Evolutionary conservation across 257 asterid species (phyloP).

Genomic region (Galeopsis tetrahit): DNA sequence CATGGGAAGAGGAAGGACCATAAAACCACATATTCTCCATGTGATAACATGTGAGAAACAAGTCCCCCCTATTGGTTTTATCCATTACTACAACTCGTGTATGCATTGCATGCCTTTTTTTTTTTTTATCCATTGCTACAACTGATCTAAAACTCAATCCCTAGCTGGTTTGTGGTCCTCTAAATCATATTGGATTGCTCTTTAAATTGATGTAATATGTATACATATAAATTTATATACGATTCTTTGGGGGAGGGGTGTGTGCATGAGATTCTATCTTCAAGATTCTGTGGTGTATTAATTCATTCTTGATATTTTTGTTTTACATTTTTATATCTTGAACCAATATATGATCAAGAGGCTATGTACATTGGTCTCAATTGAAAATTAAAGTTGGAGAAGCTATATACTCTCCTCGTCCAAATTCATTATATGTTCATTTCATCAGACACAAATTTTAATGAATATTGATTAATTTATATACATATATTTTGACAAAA

Average conservation of each 20-base stretch:
- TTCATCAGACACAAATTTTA: too few relatives aligned
- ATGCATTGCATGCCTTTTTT: too few relatives aligned
- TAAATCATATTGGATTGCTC: constrained; percentile 11
- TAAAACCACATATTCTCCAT: constrained; percentile 50
- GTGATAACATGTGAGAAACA: constrained; percentile 55
- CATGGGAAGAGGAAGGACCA: constrained; percentile 45
- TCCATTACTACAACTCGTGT: not conserved
- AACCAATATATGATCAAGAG: too few relatives aligned
- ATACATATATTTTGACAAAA: too few relatives aligned
- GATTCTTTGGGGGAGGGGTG: not conserved
- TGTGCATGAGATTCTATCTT: constrained; percentile 9
- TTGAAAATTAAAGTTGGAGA: not conserved
- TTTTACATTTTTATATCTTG: not conserved
- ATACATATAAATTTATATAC: not conserved
- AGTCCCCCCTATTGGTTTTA: constrained; percentile 1
- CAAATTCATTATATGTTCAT: too few relatives aligned
- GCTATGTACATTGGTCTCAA: not conserved
- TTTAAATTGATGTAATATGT: constrained; percentile 1
- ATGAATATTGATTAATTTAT: too few relatives aligned
- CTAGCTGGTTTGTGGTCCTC: constrained; percentile 41
- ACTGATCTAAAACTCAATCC: not conserved
- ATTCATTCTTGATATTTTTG: constrained; percentile 1
- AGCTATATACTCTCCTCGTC: too few relatives aligned
- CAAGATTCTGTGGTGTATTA: constrained; percentile 29
- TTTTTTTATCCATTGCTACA: constrained; percentile 4